Evolutionary conservation across 2,329 filamentous ascomycete genomes (phyloP), one percentile per base, ranked within the genome.

Genomic region (Sporothrix curviconia): DNA sequence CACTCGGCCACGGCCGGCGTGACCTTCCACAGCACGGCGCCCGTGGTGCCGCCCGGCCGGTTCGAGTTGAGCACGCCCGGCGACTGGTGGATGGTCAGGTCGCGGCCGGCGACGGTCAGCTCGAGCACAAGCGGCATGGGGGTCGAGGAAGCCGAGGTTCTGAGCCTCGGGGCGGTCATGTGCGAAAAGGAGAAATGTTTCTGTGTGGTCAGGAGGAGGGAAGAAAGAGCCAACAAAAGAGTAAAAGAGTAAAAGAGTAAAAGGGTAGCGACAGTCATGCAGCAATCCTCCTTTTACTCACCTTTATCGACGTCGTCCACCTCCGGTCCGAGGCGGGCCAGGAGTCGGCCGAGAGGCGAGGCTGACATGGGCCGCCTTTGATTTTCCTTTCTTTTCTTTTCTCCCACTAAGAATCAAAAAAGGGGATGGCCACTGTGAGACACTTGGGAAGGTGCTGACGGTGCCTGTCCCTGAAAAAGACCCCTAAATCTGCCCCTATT

Each of bases 161-260:
- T 84, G 82, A 8, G 61, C 62, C 12, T 87, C 87, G 0, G 87
- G 84, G 25, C 90, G 82, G 17, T 83, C 74, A 68, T 87, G 84
- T 43, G 90, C 86, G 76, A 95, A 96, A 56, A 96, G 79, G 37
- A 92, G 74, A 67, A 95, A 96, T 4, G 90, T 89, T 74, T 97
- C 92, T 96, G 24, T 2, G n/a, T 7, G 44, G 60, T 49, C 57
- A 63, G 46, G 5, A 32, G 28, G 28, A 32, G 11, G 11, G 11
- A 11, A 32, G 28, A 11, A 32, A 32, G 11, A 32, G 5, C 19
- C 3, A 32, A 47, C 4, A 6, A 4, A 17, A 32, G 19, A 2
- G 4, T 25, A 28, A 28, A 42, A n/a, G 4, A 11, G 14, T 37
- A 32, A 3, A 47, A 42, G 4, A 22, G 22, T 17, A 42, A 37